These are phyloP conservation scores for Acmispon strigosus DNA, from an alignment of 306 rosid genomes.

Conservation along the genomic window DNA sequence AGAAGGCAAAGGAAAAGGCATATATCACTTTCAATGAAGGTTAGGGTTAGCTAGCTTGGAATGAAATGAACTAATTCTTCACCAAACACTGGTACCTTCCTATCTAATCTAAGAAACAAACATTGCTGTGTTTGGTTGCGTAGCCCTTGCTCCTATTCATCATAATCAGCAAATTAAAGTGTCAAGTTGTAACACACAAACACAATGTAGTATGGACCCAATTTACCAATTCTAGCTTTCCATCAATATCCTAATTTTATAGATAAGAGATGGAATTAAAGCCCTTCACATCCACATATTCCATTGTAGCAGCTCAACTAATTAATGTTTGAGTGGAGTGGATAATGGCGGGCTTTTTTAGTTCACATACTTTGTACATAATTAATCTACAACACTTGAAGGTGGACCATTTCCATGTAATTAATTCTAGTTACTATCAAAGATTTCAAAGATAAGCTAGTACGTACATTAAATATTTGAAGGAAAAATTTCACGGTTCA, in stretches of 20 bases:
- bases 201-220: conserved; percentile 17
- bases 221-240: not conserved
- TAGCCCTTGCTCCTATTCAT: conserved; percentile 10
- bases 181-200: conserved; percentile 16
- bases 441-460: no score
- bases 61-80: conserved; percentile 16
- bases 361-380: no score
- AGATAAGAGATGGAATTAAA: not conserved
- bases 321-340: conserved; percentile 13
- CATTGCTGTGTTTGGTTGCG: not conserved
- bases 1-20: not conserved
- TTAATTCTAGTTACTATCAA: no score
- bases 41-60: conserved; percentile 26
- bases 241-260: not conserved
- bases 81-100: conserved; percentile 24
- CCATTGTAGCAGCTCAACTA: conserved; percentile 22
- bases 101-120: conserved; percentile 19
- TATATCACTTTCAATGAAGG: no score
- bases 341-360: not conserved
- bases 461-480: no score
- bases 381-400: no score
- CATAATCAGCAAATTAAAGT: conserved; percentile 16
- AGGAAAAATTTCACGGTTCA: no score
- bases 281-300: not conserved
- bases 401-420: no score